phyloP scores from a whole-genome alignment of 768 basidiomycete species.

The Hericium rajendrae region DNA sequence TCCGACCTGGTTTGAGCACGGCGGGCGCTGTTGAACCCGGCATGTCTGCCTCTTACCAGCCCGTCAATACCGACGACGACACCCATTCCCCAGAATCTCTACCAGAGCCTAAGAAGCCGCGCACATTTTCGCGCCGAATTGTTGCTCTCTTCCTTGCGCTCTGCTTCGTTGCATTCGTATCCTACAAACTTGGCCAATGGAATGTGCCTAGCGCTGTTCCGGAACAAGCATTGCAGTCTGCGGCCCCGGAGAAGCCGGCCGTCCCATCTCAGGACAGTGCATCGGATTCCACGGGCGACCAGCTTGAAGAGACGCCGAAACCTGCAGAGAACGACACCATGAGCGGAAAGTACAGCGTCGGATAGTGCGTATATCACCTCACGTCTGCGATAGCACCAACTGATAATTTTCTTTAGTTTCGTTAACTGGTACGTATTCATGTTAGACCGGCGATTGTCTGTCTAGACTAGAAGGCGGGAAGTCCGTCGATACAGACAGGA shows the following conservation, averaged over 20 bases:
- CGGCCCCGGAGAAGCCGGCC: neutral
- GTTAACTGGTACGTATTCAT: slow-evolving; percentile 54
- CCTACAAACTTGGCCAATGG: slow-evolving; percentile 12
- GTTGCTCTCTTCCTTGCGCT: slow-evolving; percentile 1
- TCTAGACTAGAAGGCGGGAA: no score
- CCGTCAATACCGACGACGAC: slow-evolving; percentile 5
- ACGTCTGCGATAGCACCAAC: slow-evolving; percentile 4
- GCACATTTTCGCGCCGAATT: neutral
- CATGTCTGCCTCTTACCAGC: slow-evolving; percentile 3
- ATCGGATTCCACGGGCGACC: neutral
- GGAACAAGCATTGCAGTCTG: neutral
- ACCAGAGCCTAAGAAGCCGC: neutral
- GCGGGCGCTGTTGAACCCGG: neutral
- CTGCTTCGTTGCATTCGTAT: slow-evolving; percentile 5
- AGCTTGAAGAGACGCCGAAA: neutral
- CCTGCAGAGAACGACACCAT: slow-evolving; percentile 13
- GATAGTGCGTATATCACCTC: slow-evolving; percentile 49
- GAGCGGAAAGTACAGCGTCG: slow-evolving; percentile 59
- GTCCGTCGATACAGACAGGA: no score
- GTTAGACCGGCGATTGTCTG: neutral
- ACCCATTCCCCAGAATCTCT: neutral
- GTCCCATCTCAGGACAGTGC: neutral
- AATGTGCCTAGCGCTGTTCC: slow-evolving; percentile 1
- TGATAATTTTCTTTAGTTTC: slow-evolving; percentile 35
- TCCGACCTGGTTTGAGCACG: neutral